phyloP scores from a whole-genome alignment of 179 eudicot genomes.

The Spinacia oleracea region DNA sequence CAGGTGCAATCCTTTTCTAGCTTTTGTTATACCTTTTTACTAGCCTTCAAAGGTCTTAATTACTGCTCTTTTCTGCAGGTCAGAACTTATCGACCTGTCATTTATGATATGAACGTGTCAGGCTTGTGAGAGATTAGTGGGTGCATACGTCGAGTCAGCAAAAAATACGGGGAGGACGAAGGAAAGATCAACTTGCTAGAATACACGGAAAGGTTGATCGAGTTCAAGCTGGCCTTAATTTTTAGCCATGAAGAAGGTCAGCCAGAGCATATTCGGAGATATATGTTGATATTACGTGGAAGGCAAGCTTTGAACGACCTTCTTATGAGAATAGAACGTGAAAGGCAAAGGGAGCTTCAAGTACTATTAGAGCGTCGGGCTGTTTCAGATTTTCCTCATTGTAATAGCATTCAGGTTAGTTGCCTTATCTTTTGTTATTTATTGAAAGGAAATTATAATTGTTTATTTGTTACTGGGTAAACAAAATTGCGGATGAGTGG shows the following conservation, averaged over 20 bases:
- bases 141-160: slow-evolving; percentile 95
- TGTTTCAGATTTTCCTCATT: slow-evolving; percentile 96
- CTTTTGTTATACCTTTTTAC: too few species aligned
- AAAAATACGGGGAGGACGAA: slow-evolving; percentile 61
- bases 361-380: slow-evolving; percentile 93
- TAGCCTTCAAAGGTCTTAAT: too few species aligned
- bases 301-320: slow-evolving; percentile 91
- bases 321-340: slow-evolving; percentile 87
- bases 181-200: slow-evolving; percentile 56
- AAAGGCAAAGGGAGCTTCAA: slow-evolving; percentile 94
- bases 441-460: neutral
- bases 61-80: too few species aligned
- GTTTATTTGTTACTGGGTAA: neutral
- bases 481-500: too few species aligned
- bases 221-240: slow-evolving; percentile 44
- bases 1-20: too few species aligned
- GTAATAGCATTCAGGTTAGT: slow-evolving; percentile 93
- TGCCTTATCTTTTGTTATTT: neutral
- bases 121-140: slow-evolving; percentile 97
- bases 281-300: slow-evolving; percentile 83
- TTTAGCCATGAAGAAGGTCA: slow-evolving; percentile 63
- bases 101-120: slow-evolving; percentile 96
- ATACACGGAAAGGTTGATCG: slow-evolving; percentile 39
- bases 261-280: slow-evolving; percentile 82
- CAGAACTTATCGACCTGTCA: too few species aligned